Evolutionary conservation across 2,329 filamentous ascomycete species (phyloP), one percentile per base, ranked within the genome.

Genomic region (Penicillium sp.): DNA sequence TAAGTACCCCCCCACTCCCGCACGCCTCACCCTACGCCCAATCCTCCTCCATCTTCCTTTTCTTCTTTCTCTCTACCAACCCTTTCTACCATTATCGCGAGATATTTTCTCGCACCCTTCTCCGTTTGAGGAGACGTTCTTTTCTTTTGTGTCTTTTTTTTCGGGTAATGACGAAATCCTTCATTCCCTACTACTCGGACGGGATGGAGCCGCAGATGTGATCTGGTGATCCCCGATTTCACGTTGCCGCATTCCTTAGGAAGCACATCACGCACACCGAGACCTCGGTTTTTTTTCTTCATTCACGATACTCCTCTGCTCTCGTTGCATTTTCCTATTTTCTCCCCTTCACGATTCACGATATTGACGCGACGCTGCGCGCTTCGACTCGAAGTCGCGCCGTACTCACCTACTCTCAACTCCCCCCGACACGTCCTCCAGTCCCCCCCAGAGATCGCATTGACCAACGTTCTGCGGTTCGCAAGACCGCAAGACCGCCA

Each of bases 121-220:
- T 44, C 31, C 46, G 22, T 40, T 50, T 50, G 38, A 35, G 47
- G 53, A 51, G 26, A 47, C 35, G 38, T 38, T 45, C 19, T 46
- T 62, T 65, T 57, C 56, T 57, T 61, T 63, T 65, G 55, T 66
- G 48, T 45, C 33, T 45, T 60, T 52, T 52, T 51, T 40, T 30
- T 25, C n/a, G 61, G 62, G 37, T 62, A 50, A 63, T 62, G 61
- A 57, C 53, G 61, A 56, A 55, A 50, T 60, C 30, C 51, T 58
- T 46, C 55, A 52, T 61, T 59, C 53, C 59, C 55, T 63, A 50
- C 54, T 60, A 44, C 55, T 48, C 36, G 40, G 48, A 50, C 56
- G 63, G 58, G 61, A 64, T 65, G 63, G 62, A 61, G 57, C 60
- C 58, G 60, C 63, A 62, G 56, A 54, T 63, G 63, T 66, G 59